Evolutionary conservation across 1,284 basidiomycete genomes (phyloP).

Genomic region (Sporisorium iseilematis-ciliati): DNA sequence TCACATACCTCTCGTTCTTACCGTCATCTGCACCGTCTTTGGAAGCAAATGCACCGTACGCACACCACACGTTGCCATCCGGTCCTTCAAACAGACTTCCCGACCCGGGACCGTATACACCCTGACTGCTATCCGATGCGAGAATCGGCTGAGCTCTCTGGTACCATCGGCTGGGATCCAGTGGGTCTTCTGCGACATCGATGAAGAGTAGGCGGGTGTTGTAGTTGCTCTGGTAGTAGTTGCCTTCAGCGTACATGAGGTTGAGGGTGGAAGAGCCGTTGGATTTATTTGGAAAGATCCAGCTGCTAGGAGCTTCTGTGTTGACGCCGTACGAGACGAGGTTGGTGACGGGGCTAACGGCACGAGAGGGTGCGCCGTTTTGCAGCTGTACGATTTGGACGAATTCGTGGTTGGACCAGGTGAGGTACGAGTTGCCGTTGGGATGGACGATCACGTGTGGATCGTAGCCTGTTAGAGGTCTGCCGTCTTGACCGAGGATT

Average conservation of each 20-base stretch:
- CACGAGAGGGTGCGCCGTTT: conserved; percentile 29
- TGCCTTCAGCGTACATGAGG: conserved; percentile 45
- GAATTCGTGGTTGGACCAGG: conserved; percentile 45
- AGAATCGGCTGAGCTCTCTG: conserved; percentile 35
- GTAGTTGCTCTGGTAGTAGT: conserved; percentile 49
- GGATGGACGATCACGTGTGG: conserved; percentile 47
- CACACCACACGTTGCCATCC: conserved; percentile 31
- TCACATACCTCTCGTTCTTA: conserved; percentile 38
- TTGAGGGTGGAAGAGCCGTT: conserved; percentile 41
- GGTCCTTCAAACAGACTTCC: conserved; percentile 40
- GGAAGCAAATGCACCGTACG: conserved; percentile 40
- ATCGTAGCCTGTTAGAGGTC: conserved; percentile 33
- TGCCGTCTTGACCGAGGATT: conserved; percentile 26
- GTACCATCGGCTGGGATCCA: conserved; percentile 27
- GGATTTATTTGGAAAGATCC: conserved; percentile 32
- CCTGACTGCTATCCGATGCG: conserved; percentile 26
- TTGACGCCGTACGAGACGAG: conserved; percentile 48
- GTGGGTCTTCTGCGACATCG: conserved; percentile 30
- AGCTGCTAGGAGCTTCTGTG: conserved; percentile 41
- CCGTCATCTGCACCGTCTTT: conserved; percentile 29
- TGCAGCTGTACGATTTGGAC: conserved; percentile 43
- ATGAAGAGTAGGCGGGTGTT: conserved; percentile 40
- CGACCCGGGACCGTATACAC: conserved; percentile 39
- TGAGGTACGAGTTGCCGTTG: conserved; percentile 44
- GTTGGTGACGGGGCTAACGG: conserved; percentile 17